These are phyloP conservation scores for Irpex lacteus DNA, from an alignment of 1,284 basidiomycete species.

Conservation along the genomic window DNA sequence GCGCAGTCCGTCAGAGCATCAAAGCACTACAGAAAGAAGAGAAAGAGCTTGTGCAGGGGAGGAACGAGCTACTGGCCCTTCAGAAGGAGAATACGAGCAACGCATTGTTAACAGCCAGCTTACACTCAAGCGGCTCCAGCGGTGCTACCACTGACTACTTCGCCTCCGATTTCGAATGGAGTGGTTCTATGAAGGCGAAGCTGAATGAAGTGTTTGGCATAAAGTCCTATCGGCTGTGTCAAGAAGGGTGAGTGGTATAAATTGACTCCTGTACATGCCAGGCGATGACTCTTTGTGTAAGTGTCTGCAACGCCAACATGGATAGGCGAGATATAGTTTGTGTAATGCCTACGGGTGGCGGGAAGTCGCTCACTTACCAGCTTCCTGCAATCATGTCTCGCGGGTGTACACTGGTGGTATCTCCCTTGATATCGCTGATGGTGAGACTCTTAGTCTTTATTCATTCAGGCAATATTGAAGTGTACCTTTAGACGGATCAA, in stretches of 20 bases:
- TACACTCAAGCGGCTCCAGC: neutral
- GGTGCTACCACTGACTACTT: neutral
- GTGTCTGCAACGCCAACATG: conserved; percentile 88
- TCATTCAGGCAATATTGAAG: neutral
- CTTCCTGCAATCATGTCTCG: conserved; percentile 80
- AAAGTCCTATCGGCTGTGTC: conserved; percentile 44
- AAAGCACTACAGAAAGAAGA: neutral
- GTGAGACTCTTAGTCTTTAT: neutral
- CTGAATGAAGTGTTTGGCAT: conserved; percentile 53
- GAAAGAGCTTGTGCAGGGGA: neutral
- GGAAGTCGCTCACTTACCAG: conserved; percentile 89
- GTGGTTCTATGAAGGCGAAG: conserved; percentile 37
- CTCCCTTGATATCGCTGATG: conserved; percentile 79
- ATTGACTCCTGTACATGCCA: neutral
- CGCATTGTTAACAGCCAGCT: neutral
- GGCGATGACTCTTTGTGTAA: conserved; percentile 24
- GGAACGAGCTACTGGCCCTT: neutral
- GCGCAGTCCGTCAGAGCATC: neutral
- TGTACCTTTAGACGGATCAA: conserved; percentile 62
- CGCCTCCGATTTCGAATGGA: conserved; percentile 43
- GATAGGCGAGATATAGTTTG: conserved; percentile 79
- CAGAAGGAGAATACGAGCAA: neutral
- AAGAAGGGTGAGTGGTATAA: conserved; percentile 39
- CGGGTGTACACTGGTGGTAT: conserved; percentile 87
- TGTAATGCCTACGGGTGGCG: conserved; percentile 90